Percentiles rank a stretch among this genome's conserved stretches.
Evolutionary conservation across 2,329 filamentous ascomycete species (phyloP).

Genomic region (Graphilbum ipis-grandicollis): DNA sequence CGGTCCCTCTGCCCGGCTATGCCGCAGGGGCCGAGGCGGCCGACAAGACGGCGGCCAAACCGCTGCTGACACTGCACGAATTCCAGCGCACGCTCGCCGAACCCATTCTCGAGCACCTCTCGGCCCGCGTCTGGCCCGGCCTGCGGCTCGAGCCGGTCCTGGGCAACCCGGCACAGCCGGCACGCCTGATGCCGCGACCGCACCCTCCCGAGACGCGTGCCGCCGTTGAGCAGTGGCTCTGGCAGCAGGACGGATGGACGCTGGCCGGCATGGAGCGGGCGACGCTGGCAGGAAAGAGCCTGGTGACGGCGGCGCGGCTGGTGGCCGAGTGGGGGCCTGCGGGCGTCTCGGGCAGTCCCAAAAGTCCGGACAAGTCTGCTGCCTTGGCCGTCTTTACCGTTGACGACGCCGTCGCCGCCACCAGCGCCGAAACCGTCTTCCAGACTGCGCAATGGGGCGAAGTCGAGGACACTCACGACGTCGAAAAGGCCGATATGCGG

Average conservation of each 20-base stretch:
- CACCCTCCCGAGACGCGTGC: conserved; percentile 63
- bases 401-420: conserved; percentile 62
- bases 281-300: conserved; percentile 70
- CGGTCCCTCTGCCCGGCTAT: background rate
- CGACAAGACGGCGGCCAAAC: background rate
- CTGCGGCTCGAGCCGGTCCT: conserved; percentile 64
- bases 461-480: conserved; percentile 96
- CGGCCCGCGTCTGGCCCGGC: conserved; percentile 64
- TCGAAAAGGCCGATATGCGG: conserved; percentile 75
- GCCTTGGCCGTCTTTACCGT: conserved; percentile 45
- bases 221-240: conserved; percentile 63
- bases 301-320: conserved; percentile 60
- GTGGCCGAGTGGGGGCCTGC: conserved; percentile 78
- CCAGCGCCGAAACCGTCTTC: conserved; percentile 74
- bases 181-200: conserved; percentile 52
- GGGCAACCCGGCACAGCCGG: conserved; percentile 23
- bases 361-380: conserved; percentile 5
- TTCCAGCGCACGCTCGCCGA: conserved; percentile 53
- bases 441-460: conserved; percentile 88
- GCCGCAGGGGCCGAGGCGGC: conserved; percentile 6
- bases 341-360: conserved; percentile 22
- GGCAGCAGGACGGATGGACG: conserved; percentile 57
- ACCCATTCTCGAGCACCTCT: conserved; percentile 56
- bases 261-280: conserved; percentile 75
- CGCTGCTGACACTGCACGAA: conserved; percentile 39